Evolutionary conservation across 2,329 filamentous ascomycete species (phyloP).

Genomic region (Myriangium duriaei): DNA sequence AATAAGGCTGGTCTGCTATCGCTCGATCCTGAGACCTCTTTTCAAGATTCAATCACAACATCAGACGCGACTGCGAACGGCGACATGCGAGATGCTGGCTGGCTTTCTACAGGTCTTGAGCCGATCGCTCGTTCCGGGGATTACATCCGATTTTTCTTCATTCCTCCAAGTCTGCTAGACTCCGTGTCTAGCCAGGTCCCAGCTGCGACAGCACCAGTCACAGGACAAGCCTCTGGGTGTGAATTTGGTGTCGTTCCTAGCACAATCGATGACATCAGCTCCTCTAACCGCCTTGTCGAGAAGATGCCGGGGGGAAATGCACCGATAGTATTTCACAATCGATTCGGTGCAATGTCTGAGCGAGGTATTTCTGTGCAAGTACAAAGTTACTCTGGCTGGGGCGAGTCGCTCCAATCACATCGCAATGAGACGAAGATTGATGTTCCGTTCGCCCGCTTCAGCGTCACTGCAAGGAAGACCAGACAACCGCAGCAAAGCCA

Average conservation of each 20-base stretch:
- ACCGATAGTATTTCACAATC: slow-evolving; percentile 17
- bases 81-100: slow-evolving; percentile 21
- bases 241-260: slow-evolving; percentile 33
- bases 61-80: slow-evolving; percentile 41
- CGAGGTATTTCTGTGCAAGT: slow-evolving; percentile 39
- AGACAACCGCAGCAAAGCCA: background rate
- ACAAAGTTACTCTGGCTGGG: slow-evolving; percentile 14
- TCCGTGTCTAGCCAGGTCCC: slow-evolving; percentile 4
- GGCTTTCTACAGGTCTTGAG: slow-evolving; percentile 21
- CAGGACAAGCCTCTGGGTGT: no score
- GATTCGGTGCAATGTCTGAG: slow-evolving; percentile 53
- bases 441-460: slow-evolving; percentile 25
- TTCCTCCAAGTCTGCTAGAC: slow-evolving; percentile 19
- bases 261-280: slow-evolving; percentile 25
- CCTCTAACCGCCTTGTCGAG: background rate
- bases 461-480: background rate
- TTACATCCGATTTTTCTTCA: slow-evolving; percentile 53
- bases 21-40: slow-evolving; percentile 55
- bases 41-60: slow-evolving; percentile 39
- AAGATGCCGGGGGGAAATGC: slow-evolving; percentile 11
- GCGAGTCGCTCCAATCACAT: slow-evolving; percentile 1
- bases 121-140: slow-evolving; percentile 52
- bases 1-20: slow-evolving; percentile 66
- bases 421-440: slow-evolving; percentile 35
- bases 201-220: slow-evolving; percentile 7